Conservation (phyloP, 2,329 filamentous ascomycete genomes). For the Zasmidium angulare region DNA sequence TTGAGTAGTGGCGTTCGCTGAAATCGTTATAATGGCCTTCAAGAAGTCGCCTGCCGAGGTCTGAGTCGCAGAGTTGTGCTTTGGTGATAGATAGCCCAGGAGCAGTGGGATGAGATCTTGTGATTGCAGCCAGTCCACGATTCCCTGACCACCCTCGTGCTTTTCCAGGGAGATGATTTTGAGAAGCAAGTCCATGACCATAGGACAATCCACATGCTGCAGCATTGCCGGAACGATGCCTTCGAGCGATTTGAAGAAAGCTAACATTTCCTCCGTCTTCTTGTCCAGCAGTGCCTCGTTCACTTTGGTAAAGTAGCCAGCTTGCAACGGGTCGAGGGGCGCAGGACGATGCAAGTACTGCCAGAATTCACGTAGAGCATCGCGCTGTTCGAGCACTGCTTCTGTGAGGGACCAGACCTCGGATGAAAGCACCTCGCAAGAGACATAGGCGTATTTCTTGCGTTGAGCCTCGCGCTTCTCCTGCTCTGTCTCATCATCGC, state of each 20-base stretch:
- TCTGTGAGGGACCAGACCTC: conserved; percentile 98
- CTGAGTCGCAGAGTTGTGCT: conserved; percentile 85
- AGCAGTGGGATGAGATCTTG: conserved; percentile 85
- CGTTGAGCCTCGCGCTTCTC: conserved; percentile 88
- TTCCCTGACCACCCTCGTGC: conserved; percentile 83
- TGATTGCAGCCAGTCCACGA: conserved; percentile 94
- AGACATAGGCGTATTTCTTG: conserved; percentile 89
- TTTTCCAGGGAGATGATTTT: conserved; percentile 98
- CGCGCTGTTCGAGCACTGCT: conserved; percentile 80
- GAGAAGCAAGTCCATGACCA: conserved; percentile 95
- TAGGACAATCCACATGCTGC: conserved; percentile 91
- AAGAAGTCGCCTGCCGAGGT: conserved; percentile 96
- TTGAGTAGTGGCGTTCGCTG: conserved; percentile 95
- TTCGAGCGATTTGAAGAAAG: conserved; percentile 80
- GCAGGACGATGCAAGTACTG: conserved; percentile 79
- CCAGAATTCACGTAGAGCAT: conserved; percentile 83
- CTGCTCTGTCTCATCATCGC: conserved; percentile 46
- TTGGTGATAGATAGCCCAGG: conserved; percentile 80
- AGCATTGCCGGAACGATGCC: conserved; percentile 81
- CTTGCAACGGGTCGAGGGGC: conserved; percentile 87
- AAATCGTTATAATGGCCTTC: conserved; percentile 98
- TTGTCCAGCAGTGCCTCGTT: conserved; percentile 97
- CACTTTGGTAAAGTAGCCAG: conserved; percentile 97
- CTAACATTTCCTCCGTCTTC: conserved; percentile 96
- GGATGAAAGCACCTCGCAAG: conserved; percentile 89